Evolutionary conservation across 495 filamentous ascomycete genomes (phyloP).

Genomic region (Amniculicola lignicola): DNA sequence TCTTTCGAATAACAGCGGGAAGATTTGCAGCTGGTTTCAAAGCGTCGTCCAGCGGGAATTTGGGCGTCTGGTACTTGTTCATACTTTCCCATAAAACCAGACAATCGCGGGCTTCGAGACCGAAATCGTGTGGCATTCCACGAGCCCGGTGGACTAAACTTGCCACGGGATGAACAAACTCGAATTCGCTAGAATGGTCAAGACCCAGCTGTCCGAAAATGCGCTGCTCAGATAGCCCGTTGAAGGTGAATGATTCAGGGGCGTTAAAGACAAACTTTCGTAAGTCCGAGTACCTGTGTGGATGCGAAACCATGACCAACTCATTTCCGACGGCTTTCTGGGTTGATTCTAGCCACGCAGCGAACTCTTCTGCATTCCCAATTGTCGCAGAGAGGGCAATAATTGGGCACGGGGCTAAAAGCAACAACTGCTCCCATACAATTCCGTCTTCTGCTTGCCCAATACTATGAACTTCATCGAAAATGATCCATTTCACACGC

Average conservation of each 20-base stretch:
- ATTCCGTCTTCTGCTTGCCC: slow-evolving; percentile 73
- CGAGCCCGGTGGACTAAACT: slow-evolving; percentile 57
- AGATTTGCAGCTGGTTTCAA: slow-evolving; percentile 49
- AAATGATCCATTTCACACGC: slow-evolving; percentile 69
- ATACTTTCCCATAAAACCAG: slow-evolving; percentile 60
- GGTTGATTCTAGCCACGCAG: slow-evolving; percentile 59
- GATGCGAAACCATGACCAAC: slow-evolving; percentile 63
- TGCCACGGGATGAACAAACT: slow-evolving; percentile 66
- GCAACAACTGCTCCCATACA: slow-evolving; percentile 76
- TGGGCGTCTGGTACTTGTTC: slow-evolving; percentile 48
- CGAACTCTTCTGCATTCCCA: slow-evolving; percentile 70
- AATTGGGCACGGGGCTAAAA: slow-evolving; percentile 72
- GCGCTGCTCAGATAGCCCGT: slow-evolving; percentile 49
- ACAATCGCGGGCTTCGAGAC: slow-evolving; percentile 69
- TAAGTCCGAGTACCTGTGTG: slow-evolving; percentile 67
- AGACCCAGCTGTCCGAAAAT: slow-evolving; percentile 49
- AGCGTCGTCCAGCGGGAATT: slow-evolving; percentile 39
- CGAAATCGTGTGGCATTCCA: slow-evolving; percentile 62
- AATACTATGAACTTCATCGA: slow-evolving; percentile 81
- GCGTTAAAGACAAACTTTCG: slow-evolving; percentile 66
- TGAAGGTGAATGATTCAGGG: slow-evolving; percentile 53
- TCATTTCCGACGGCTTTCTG: slow-evolving; percentile 57
- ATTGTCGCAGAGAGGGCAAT: slow-evolving; percentile 79
- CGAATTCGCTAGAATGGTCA: slow-evolving; percentile 51
- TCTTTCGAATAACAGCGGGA: slow-evolving; percentile 52